Conservation (phyloP, 2,329 filamentous ascomycete genomes). For the Cladophialophora bantiana region DNA sequence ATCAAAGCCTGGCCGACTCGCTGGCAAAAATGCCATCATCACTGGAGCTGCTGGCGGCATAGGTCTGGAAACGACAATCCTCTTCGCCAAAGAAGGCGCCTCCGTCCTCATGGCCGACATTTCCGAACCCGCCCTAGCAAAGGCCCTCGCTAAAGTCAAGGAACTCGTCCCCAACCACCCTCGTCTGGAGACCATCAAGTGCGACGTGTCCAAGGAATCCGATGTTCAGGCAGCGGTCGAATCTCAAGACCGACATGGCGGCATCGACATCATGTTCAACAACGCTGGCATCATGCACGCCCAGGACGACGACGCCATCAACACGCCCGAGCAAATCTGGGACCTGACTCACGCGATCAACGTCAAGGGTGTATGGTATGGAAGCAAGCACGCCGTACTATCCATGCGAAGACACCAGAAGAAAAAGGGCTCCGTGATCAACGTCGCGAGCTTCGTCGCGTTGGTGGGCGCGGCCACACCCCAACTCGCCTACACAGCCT, state of each 20-base stretch:
- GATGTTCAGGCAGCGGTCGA: conserved; percentile 79
- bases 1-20: conserved; percentile 55
- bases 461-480: conserved; percentile 41
- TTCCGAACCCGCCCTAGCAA: conserved; percentile 77
- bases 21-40: conserved; percentile 67
- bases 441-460: conserved; percentile 41
- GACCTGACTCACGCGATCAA: conserved; percentile 93
- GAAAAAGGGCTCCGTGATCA: conserved; percentile 65
- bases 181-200: conserved; percentile 58
- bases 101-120: conserved; percentile 86
- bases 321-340: conserved; percentile 90
- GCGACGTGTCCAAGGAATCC: conserved; percentile 85
- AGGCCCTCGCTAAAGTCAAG: conserved; percentile 76
- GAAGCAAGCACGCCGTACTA: conserved; percentile 88
- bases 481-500: conserved; percentile 79
- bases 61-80: conserved; percentile 87
- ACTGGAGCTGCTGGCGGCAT: conserved; percentile 71
- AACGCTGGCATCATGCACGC: conserved; percentile 97
- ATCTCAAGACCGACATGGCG: conserved; percentile 80
- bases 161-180: conserved; percentile 69
- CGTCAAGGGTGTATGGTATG: conserved; percentile 98
- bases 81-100: conserved; percentile 88
- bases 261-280: conserved; percentile 93
- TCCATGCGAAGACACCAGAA: conserved; percentile 81
- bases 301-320: conserved; percentile 77